A percentile compares a stretch with the other conserved stretches of the same genome.
Evolutionary conservation across 768 basidiomycete species (phyloP).

Genomic region (Amanita rubescens): DNA sequence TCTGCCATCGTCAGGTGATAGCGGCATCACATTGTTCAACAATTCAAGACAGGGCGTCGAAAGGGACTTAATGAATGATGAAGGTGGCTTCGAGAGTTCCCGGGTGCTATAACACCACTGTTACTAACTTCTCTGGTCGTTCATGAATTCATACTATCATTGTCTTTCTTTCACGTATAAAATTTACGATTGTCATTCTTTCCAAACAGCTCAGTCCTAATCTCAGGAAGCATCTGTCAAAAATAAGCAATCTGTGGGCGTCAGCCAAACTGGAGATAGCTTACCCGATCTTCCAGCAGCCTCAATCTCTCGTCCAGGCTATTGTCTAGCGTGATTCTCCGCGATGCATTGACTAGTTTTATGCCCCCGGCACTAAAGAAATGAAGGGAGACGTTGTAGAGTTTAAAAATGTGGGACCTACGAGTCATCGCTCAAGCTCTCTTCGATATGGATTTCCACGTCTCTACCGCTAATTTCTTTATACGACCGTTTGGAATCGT

Average conservation of each 20-base stretch:
- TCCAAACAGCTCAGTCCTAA: slow-evolving; percentile 84
- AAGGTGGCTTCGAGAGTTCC: no score
- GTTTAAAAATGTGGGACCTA: slow-evolving; percentile 25
- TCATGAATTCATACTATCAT: no score
- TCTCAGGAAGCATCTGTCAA: slow-evolving; percentile 89
- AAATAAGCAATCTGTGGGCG: neutral
- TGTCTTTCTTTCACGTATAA: slow-evolving; percentile 50
- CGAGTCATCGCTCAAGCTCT: slow-evolving; percentile 60
- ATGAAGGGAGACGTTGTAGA: neutral
- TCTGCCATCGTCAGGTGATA: no score
- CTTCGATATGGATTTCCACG: slow-evolving; percentile 52
- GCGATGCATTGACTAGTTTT: slow-evolving; percentile 60
- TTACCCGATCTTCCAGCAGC: slow-evolving; percentile 82
- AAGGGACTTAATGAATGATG: no score
- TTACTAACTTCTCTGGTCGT: no score
- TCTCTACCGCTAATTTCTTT: slow-evolving; percentile 71
- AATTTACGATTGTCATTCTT: slow-evolving; percentile 89
- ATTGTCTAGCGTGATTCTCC: slow-evolving; percentile 87
- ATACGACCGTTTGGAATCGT: slow-evolving; percentile 58
- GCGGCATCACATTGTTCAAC: no score
- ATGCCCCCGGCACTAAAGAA: slow-evolving; percentile 76
- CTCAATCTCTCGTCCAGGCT: slow-evolving; percentile 88
- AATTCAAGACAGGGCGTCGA: no score
- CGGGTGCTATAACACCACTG: no score
- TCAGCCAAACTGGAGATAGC: slow-evolving; percentile 13